Evolutionary conservation across 768 basidiomycete genomes (phyloP), one percentile per base, ranked within the genome.

Genomic region (Suillus decipiens): DNA sequence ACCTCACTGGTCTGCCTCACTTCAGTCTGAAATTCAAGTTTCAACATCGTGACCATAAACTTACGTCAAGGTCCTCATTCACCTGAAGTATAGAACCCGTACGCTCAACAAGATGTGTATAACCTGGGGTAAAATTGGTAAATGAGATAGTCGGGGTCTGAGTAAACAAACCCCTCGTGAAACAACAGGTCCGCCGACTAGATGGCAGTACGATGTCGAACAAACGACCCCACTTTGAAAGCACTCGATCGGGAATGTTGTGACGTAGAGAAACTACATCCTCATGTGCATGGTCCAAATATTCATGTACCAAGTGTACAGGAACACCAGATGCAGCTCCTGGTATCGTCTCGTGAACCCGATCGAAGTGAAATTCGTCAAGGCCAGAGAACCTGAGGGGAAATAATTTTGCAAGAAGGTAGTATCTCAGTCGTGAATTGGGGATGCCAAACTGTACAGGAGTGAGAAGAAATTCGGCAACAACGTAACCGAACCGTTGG

Each of bases 391-490:
- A 87, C 19, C 61, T 31, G 7, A 81, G 68, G 7, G 84, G 79
- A 17, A 66, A 63, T 39, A 74, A 74, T 67, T 85, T 89, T 11
- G 91, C 92, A 1, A 94, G 82, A 22, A 92, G 79, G 67, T 94
- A 93, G 71, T 93, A 93, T 31, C 92, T 83, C 64, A 91, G 76
- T 24, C 92, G 86, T 22, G 92, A 94, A 70, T 93, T 94, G 9
- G 92, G 92, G 17, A 92, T 85, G 19, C 88, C 86, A 64, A 89
- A 91, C 71, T 93, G 91, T 6, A 91, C 73, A 0, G 92, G 92
- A 31, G 87, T 92, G 56, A 94, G 74, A 11, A 90, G 76, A 28
- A 91, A 78, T 73, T 94, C 91, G 28, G 79, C 68, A 0, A 79
- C 81, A 8, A 70, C 70, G 70, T 93, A 93, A 24, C 84, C 84